Evolutionary conservation across 768 basidiomycete genomes (phyloP), one percentile per base, ranked within the genome.

Genomic region (Suillus spraguei): DNA sequence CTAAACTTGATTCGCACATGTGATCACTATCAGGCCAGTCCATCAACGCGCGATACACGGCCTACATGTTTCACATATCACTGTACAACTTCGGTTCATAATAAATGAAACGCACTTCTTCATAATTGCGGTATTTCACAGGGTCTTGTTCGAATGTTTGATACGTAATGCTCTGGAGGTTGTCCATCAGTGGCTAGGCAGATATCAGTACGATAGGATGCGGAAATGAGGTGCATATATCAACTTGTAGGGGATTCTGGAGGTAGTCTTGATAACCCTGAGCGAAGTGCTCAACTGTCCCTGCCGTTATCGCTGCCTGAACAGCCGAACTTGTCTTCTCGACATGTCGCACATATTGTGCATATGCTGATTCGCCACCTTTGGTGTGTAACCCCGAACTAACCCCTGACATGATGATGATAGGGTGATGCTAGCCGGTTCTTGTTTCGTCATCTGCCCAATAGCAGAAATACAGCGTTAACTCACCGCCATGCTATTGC

Each of bases 71-170:
- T 52, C 10, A 61, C 52, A 64, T 64, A 56, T 61, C 65, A 62
- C 55, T 55, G 42, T 61, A 61, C 44, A 53, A 60, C 64, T 55
- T 33, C 59, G 44, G 53, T 62, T 60, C 59, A 65, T 63, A 64
- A 65, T 59, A 64, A 36, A 53, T 52, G 32, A 59, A 47, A 59
- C 56, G 77, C 55, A 90, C 93, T 83, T 97, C 92, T 79, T 99
- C 97, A 73, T 99, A 99, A 69, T 94, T 89, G 62, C 83, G 77
- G 73, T 99, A 99, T 76, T 99, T 99, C 64, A 99, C 89, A 4
- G 97, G 97, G 79, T 99, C 97, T 73, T 95, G 87, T 72, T 99
- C 97, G 71, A 99, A 99, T 3, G 94, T 95, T 72, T 99, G 95
- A 76, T 99, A 99, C 13, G 95, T 98, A 67, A 90, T 85, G 69